A percentile compares a stretch with the other conserved stretches of the same genome.
Conservation (phyloP, 2,329 filamentous ascomycete genomes). For the Ophiocordyceps polyrhachis-furcata region DNA sequence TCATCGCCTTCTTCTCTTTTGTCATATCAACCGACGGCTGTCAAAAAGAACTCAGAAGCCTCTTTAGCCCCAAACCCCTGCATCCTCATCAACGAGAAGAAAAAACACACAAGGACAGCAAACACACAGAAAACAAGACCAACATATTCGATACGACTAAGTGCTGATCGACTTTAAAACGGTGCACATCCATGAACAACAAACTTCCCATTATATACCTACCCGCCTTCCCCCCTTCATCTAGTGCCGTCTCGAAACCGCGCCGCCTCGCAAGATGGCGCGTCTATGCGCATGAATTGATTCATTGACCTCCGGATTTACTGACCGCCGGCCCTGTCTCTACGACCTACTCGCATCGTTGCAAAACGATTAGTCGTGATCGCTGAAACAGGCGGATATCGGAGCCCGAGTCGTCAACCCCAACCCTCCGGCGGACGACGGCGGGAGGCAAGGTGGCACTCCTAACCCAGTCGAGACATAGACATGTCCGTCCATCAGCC, state of each 20-base stretch:
- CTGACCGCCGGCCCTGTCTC: too few species aligned
- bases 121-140: too few species aligned
- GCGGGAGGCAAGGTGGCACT: too few species aligned
- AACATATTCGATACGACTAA: background rate
- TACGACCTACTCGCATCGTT: too few species aligned
- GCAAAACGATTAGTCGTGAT: background rate
- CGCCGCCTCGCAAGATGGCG: background rate
- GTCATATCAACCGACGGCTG: too few species aligned
- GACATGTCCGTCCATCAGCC: background rate
- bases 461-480: background rate
- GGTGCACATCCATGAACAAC: background rate
- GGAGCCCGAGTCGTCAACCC: background rate
- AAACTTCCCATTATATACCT: background rate
- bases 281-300: slow-evolving; percentile 1
- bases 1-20: too few species aligned
- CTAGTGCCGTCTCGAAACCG: background rate
- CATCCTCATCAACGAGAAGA: too few species aligned
- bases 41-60: too few species aligned
- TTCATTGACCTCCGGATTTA: background rate
- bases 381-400: background rate
- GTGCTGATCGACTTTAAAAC: background rate
- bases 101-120: too few species aligned
- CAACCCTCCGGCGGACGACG: background rate
- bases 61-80: too few species aligned
- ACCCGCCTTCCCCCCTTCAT: background rate